Evolutionary conservation across 2,329 filamentous ascomycete species (phyloP).

Genomic region (Emmonsia crescens): DNA sequence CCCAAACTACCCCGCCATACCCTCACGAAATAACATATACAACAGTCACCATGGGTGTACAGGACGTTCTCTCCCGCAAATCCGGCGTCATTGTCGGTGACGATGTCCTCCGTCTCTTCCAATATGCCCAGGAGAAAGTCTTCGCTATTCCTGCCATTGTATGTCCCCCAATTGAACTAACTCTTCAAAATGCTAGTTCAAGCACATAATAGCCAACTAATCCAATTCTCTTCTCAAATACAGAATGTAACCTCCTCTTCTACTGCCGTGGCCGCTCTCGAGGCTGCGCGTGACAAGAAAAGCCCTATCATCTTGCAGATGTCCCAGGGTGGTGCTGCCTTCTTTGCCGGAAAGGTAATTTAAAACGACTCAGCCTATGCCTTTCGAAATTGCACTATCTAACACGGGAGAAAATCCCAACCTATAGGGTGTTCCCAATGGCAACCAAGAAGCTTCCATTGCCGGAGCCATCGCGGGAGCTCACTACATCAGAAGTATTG

Average conservation of each 20-base stretch:
- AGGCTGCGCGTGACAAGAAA: conserved; percentile 88
- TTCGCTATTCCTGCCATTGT: conserved; percentile 80
- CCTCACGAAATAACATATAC: background rate
- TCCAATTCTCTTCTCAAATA: background rate
- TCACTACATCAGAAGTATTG: conserved; percentile 83
- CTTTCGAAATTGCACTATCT: background rate
- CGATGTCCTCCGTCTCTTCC: conserved; percentile 63
- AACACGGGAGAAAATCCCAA: background rate
- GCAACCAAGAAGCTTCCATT: conserved; percentile 78
- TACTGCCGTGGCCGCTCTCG: conserved; percentile 73
- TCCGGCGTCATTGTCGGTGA: conserved; percentile 56
- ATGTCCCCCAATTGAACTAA: conserved; percentile 21
- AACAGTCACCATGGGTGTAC: conserved; percentile 32
- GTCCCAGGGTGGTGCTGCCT: conserved; percentile 87
- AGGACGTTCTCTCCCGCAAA: conserved; percentile 52
- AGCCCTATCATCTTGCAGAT: conserved; percentile 87
- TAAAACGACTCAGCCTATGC: background rate
- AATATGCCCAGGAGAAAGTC: conserved; percentile 76
- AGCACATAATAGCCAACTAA: conserved; percentile 6
- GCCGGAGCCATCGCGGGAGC: conserved; percentile 79
- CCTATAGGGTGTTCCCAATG: conserved; percentile 63
- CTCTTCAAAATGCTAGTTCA: background rate
- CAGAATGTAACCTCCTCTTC: conserved; percentile 89
- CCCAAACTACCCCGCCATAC: background rate
- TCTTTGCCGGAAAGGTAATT: conserved; percentile 73